These are phyloP conservation scores for Alnus glutinosa DNA, from an alignment of 306 rosid genomes.

Conservation along the genomic window DNA sequence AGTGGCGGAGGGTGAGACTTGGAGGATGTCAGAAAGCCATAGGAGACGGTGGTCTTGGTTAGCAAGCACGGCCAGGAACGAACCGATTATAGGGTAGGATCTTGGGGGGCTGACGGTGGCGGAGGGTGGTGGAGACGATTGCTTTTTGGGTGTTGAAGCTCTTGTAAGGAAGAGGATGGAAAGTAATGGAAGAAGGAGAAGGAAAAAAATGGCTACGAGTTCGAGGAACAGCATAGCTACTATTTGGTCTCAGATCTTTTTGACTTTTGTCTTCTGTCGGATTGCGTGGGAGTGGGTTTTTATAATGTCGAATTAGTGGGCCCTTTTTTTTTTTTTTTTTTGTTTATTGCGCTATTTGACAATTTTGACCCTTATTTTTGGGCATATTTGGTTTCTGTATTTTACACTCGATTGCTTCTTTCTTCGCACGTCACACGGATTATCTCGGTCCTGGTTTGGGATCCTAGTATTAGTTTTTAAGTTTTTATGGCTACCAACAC, in stretches of 20 bases:
- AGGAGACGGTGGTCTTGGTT: constrained; percentile 44
- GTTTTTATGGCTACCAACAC: too few species aligned
- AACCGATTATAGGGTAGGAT: constrained; percentile 61
- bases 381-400: too few species aligned
- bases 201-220: background rate
- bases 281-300: too few species aligned
- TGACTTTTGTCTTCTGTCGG: background rate
- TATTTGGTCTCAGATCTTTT: too few species aligned
- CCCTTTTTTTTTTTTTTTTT: too few species aligned
- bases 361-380: too few species aligned
- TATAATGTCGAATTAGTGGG: too few species aligned
- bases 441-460: too few species aligned
- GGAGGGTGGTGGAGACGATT: background rate
- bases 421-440: too few species aligned
- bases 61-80: constrained; percentile 33
- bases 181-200: constrained; percentile 12
- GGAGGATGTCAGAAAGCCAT: constrained; percentile 64
- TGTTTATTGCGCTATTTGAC: too few species aligned
- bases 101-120: constrained; percentile 37
- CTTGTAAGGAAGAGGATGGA: constrained; percentile 27
- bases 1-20: constrained; percentile 49
- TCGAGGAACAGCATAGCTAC: constrained; percentile 3
- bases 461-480: too few species aligned
- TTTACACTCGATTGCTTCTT: too few species aligned
- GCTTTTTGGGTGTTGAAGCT: background rate